A percentile compares a stretch with the other conserved stretches of the same genome.
Conservation (phyloP, 148 eudicot genomes). For the Diospyros kaki region DNA sequence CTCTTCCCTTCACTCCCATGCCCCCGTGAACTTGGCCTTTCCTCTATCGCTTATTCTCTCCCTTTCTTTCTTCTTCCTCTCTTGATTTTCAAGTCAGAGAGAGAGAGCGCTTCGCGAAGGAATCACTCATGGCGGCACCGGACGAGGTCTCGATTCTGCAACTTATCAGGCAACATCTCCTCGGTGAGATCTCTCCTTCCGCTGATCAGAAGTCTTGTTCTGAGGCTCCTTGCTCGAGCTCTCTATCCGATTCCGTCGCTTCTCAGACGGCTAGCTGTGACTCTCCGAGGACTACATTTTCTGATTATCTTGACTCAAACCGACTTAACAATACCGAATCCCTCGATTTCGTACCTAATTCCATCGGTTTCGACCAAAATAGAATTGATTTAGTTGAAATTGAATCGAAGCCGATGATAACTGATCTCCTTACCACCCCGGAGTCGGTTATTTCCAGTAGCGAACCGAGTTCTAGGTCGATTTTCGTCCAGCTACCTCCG, state of each 20-base stretch:
- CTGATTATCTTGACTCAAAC: conserved; percentile 7
- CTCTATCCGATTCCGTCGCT: background rate
- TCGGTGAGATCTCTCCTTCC: conserved; percentile 34
- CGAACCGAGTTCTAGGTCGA: background rate
- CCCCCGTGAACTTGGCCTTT: too few relatives aligned
- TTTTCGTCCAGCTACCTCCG: background rate
- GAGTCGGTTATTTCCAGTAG: background rate
- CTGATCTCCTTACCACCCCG: background rate
- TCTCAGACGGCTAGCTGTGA: conserved; percentile 11
- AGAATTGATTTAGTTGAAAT: background rate
- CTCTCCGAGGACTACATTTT: background rate
- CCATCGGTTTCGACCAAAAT: background rate
- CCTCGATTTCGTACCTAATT: conserved; percentile 6
- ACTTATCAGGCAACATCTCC: conserved; percentile 36
- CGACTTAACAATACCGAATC: background rate
- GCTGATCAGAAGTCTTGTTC: conserved; percentile 6
- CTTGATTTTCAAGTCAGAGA: background rate
- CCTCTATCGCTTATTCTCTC: too few relatives aligned
- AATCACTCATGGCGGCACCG: conserved; percentile 18
- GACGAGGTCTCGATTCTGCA: conserved; percentile 29
- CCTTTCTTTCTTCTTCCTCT: too few relatives aligned
- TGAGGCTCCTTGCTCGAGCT: background rate
- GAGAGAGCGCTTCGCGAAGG: background rate
- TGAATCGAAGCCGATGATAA: background rate
- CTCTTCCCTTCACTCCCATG: too few relatives aligned